phyloP scores from a whole-genome alignment of 441 rosid species.

The Corymbia citriodora region DNA sequence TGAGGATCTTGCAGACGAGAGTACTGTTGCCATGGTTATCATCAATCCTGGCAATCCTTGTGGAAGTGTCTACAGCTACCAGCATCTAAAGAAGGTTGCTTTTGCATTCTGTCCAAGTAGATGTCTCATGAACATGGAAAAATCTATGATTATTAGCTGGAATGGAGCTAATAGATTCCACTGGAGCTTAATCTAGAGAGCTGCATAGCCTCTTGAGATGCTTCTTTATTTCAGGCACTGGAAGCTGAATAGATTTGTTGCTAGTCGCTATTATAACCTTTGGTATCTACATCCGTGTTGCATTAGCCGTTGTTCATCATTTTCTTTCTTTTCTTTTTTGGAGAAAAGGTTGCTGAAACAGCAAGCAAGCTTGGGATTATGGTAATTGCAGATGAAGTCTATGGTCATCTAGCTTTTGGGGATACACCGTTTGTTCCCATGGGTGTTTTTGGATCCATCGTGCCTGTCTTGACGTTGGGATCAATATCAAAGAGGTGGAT shows the following conservation, averaged over 20 bases:
- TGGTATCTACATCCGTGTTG: background rate
- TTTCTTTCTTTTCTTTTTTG: background rate
- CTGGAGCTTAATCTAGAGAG: background rate
- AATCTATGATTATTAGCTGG: background rate
- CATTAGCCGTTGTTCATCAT: background rate
- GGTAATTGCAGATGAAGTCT: constrained; percentile 5
- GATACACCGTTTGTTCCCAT: background rate
- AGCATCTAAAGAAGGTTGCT: constrained; percentile 19
- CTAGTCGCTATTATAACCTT: background rate
- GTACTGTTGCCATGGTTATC: constrained; percentile 37
- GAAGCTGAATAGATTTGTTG: background rate
- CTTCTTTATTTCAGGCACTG: background rate
- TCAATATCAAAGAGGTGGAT: constrained; percentile 11
- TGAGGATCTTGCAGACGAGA: constrained; percentile 44
- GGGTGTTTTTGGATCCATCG: constrained; percentile 9
- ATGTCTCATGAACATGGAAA: background rate
- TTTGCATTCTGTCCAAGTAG: background rate
- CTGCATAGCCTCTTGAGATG: background rate
- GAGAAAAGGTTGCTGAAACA: background rate
- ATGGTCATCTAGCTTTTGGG: constrained; percentile 1
- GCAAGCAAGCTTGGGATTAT: constrained; percentile 6
- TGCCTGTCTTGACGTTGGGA: constrained; percentile 3
- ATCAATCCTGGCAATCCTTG: constrained; percentile 35
- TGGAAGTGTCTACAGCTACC: constrained; percentile 20
- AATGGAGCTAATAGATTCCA: background rate